Evolutionary conservation across 495 filamentous ascomycete species (phyloP).

Genomic region (Lentithecium fluviatile): DNA sequence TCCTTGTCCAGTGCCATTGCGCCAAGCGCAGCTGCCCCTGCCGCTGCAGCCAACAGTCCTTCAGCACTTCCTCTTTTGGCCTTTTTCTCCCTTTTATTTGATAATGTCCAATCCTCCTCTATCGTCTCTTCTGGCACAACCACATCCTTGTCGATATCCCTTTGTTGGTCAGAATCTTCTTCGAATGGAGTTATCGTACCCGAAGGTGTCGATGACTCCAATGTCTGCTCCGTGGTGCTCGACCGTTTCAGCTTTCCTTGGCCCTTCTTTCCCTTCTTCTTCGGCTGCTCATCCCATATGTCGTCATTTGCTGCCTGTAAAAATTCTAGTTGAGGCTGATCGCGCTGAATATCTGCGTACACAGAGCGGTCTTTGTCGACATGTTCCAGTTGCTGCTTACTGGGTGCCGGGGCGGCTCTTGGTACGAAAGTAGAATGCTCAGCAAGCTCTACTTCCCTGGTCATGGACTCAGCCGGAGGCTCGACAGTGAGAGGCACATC

Average conservation of each 20-base stretch:
- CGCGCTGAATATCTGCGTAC: background rate
- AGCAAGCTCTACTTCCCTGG: constrained; percentile 7
- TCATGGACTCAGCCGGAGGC: constrained; percentile 11
- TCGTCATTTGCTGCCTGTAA: constrained; percentile 27
- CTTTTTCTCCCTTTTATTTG: constrained; percentile 35
- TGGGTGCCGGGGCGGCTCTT: background rate
- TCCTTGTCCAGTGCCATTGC: constrained; percentile 2
- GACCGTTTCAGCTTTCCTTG: constrained; percentile 26
- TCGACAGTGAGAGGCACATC: constrained; percentile 25
- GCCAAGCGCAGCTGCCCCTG: constrained; percentile 8
- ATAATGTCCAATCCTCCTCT: constrained; percentile 22
- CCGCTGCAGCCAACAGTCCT: background rate
- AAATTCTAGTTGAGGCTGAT: constrained; percentile 1
- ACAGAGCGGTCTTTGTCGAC: background rate
- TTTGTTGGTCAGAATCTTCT: constrained; percentile 1
- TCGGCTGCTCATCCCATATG: constrained; percentile 32
- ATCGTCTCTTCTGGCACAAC: background rate
- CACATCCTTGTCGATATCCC: background rate
- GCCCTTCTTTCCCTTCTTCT: constrained; percentile 37
- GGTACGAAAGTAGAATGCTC: constrained; percentile 6
- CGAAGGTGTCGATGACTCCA: constrained; percentile 1
- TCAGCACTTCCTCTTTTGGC: constrained; percentile 32
- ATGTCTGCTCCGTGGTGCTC: constrained; percentile 18
- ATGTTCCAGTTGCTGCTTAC: background rate
- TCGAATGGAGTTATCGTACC: constrained; percentile 1